Base-by-base conservation (phyloP, 345 rosid species). In the Hypericum perforatum region DNA sequence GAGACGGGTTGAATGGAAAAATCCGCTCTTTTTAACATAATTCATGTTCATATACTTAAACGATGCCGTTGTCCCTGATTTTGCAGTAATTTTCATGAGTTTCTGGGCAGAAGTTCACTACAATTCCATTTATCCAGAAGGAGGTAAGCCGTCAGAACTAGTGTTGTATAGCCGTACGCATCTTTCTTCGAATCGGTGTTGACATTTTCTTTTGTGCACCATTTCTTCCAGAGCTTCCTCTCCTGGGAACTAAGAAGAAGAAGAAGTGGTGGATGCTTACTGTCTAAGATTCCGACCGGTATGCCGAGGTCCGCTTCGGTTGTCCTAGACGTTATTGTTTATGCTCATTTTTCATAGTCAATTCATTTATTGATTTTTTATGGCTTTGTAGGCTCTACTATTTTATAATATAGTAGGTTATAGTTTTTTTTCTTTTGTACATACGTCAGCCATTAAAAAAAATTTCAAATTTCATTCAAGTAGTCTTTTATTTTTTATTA, bases 51-150 rank as follows among this genome's bases (percentile, higher is more conserved):
- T 49, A 9, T 49, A 8, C 6, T 29, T 32, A 9, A 9, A 6
- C 11, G 7, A 11, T 11, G 39, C 47, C 47, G 12, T 39, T 15
- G 36, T 37, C 49, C 29, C 48, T 43, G 6, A 42, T 41, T 36
- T 4, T 63, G 69, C 86, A 85, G 98, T 85, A 59, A 78, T 92
- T 59, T 88, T 68, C 77, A 69, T 82, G 74, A 92, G 95, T 71
- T 92, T 92, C 62, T 92, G 96, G 98, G 96, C 94, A 3, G 96
- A 85, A 67, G 98, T 92, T 68, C 96, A 92, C 70, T 88, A 92
- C 77, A 92, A 92, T 62, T 88, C 98, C 7, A 81, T 92, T 6
- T 85, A 88, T 69, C 90, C 95, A 3, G 84, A 71, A 74, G 96
- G 77, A 85, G 98, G 98, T 82, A 71, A 59, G 16, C 12, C 7